Evolutionary conservation across 2,329 filamentous ascomycete species (phyloP).

Genomic region (Cladobotryum mycophilum): DNA sequence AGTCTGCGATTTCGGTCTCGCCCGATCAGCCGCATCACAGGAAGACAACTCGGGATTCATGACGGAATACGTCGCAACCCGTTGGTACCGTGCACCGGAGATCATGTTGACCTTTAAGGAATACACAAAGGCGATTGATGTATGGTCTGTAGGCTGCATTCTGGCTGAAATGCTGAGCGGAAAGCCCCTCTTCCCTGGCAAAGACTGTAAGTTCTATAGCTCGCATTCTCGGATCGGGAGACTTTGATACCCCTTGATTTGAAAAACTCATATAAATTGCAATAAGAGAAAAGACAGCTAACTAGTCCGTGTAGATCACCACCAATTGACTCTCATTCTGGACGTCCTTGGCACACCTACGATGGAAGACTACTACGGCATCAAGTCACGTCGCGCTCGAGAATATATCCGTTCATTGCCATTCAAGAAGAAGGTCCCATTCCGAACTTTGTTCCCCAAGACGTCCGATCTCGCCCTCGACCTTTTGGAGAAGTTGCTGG

Average conservation of each 20-base stretch:
- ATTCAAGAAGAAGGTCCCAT: conserved; percentile 99
- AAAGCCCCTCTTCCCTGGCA: conserved; percentile 95
- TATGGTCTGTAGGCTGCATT: conserved; percentile 98
- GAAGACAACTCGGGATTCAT: conserved; percentile 99
- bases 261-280: neutral
- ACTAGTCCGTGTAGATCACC: conserved; percentile 61
- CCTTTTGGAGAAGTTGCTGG: conserved; percentile 87
- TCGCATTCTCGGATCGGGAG: too few relatives aligned
- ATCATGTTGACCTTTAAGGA: conserved; percentile 99
- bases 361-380: conserved; percentile 99
- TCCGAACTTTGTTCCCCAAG: conserved; percentile 96
- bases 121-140: conserved; percentile 98
- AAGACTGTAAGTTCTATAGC: conserved; percentile 69
- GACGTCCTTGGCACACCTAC: conserved; percentile 96
- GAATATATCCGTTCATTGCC: conserved; percentile 98
- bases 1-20: conserved; percentile 96
- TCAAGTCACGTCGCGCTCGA: conserved; percentile 93
- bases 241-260: neutral
- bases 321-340: conserved; percentile 93
- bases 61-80: conserved; percentile 99
- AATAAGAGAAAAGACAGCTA: neutral
- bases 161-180: conserved; percentile 98
- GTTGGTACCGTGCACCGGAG: conserved; percentile 98
- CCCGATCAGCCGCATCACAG: conserved; percentile 89
- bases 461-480: conserved; percentile 96